Base-by-base conservation (phyloP, 2,329 filamentous ascomycete genomes). In the Sclerotinia subarctica region DNA sequence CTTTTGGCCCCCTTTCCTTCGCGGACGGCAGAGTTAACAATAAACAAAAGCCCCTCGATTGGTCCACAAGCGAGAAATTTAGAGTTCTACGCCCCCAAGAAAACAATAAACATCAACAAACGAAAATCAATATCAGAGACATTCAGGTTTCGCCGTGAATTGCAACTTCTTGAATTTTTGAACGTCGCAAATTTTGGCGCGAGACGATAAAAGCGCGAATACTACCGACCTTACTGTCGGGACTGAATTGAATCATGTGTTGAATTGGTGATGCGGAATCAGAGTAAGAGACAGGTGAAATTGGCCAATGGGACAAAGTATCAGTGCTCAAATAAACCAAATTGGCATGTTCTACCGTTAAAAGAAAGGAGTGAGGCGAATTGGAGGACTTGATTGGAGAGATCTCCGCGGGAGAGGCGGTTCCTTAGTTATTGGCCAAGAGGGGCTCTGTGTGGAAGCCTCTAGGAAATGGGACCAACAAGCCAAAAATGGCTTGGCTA, bases 61-160 rank as follows among this genome's bases (percentile, higher is more conserved):
- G 64, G 44, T 17, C 44, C 17, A 58, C 44, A 66, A 66, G 64
- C 64, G 64, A 66, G 64, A 52, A 44, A 66, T 51, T n/a, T 49
- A 47, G 2, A 26, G 19, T 60, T 38, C 44, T 60, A n/a, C 64
- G 64, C 64, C 64, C 54, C 64, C 54, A 66, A 60, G 44, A 66
- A 59, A 59, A 66, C 29, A 47, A 52, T 19, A 42, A 29, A 32
- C 24, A 66, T 60, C 32, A 59, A 60, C 17, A 51, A 44, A 49
- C 10, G 29, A 21, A 2, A 46, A 59, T 21, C 7, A 17, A 21
- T 42, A 58, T 35, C 15, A 17, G 24, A 46, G 7, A 26, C 3
- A n/a, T 26, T 35, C 42, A 2, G 19, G 10, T 17, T 47, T 29
- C n/a, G 19, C 19, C 8, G 24, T 13, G 26, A 21, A 51, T 15